These are phyloP conservation scores for Saccharomyces hybrid DNA, from an alignment of 1,139 yeast species.

Conservation along the genomic window DNA sequence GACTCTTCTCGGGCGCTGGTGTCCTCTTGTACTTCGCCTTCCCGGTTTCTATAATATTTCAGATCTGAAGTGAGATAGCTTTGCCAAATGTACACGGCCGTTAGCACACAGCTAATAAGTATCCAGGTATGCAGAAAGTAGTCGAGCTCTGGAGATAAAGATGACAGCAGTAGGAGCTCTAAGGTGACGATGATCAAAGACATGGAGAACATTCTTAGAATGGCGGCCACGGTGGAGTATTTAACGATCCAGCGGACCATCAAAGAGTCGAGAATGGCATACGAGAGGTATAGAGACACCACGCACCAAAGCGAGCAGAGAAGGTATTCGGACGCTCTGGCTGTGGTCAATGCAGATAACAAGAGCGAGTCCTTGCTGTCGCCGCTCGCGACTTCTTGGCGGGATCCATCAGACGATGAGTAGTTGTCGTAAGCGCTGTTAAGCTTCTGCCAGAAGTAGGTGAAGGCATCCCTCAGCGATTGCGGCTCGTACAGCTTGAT, in stretches of 20 bases:
- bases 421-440: constrained; percentile 5
- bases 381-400: background rate
- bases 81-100: constrained; percentile 77
- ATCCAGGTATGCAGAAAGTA: constrained; percentile 89
- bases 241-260: constrained; percentile 92
- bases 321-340: constrained; percentile 62
- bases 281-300: constrained; percentile 78
- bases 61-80: constrained; percentile 83
- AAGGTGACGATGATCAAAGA: constrained; percentile 63
- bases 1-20: background rate
- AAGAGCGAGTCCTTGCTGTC: constrained; percentile 20
- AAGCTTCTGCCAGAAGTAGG: constrained; percentile 31
- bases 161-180: constrained; percentile 58
- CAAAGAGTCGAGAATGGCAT: constrained; percentile 77
- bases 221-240: constrained; percentile 81
- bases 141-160: constrained; percentile 46
- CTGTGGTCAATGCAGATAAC: constrained; percentile 40
- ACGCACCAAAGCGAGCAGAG: constrained; percentile 74
- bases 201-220: constrained; percentile 75
- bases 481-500: constrained; percentile 29
- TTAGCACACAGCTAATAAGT: constrained; percentile 72
- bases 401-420: background rate
- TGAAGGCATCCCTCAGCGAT: constrained; percentile 30
- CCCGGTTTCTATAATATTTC: constrained; percentile 43
- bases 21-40: constrained; percentile 7